These are phyloP conservation scores for Leccinum variabile DNA, from an alignment of 1,284 basidiomycete genomes.

Conservation along the genomic window DNA sequence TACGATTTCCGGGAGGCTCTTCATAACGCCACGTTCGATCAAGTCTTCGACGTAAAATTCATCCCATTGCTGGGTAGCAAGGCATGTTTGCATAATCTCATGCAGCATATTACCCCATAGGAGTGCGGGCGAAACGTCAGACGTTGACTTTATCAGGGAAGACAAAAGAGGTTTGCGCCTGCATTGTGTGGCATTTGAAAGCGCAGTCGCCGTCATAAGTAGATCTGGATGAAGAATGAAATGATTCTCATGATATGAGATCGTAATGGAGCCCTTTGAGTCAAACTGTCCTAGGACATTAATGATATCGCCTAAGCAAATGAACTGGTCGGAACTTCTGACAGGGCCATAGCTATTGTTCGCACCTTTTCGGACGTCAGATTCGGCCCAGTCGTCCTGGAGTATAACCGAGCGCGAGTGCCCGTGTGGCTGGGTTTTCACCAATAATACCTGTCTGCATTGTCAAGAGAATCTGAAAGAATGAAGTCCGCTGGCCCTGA, in stretches of 20 bases:
- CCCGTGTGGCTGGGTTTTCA: conserved; percentile 42
- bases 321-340: neutral
- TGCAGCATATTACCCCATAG: conserved; percentile 92
- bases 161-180: conserved; percentile 79
- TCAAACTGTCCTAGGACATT: conserved; percentile 73
- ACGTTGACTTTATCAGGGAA: conserved; percentile 55
- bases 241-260: conserved; percentile 58
- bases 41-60: conserved; percentile 53
- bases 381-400: conserved; percentile 65
- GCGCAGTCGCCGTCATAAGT: conserved; percentile 84
- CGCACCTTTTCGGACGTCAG: conserved; percentile 55
- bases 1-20: conserved; percentile 59
- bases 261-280: conserved; percentile 46
- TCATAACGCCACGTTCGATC: conserved; percentile 55
- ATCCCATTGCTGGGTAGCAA: conserved; percentile 62
- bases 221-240: conserved; percentile 89
- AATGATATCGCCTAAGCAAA: conserved; percentile 63
- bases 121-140: conserved; percentile 61
- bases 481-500: neutral
- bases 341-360: neutral
- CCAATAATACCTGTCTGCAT: conserved; percentile 41
- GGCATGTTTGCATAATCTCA: conserved; percentile 80
- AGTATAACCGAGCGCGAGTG: conserved; percentile 52
- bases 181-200: conserved; percentile 82
- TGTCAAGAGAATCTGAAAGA: conserved; percentile 8